Evolutionary conservation across 2,329 filamentous ascomycete species (phyloP).

Genomic region (Amesomyces nigricolor): DNA sequence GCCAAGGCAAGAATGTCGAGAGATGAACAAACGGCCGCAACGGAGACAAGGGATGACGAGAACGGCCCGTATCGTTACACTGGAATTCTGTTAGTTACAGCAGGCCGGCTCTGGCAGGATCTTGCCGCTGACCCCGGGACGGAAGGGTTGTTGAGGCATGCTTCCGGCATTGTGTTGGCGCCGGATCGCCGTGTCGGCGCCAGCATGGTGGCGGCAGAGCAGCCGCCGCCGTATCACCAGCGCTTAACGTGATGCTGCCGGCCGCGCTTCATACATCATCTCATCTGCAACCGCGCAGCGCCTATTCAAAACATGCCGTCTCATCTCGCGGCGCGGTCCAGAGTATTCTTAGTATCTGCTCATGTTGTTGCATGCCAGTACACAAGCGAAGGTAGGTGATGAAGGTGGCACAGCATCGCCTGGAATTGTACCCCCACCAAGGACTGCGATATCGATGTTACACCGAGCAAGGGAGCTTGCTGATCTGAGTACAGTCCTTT

Average conservation of each 20-base stretch:
- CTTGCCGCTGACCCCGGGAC: too few relatives aligned
- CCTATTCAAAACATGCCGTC: slow-evolving; percentile 4
- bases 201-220: not conserved
- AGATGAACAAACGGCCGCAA: not conserved
- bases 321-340: not conserved
- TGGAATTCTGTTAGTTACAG: too few relatives aligned
- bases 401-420: slow-evolving; percentile 19
- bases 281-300: slow-evolving; percentile 7
- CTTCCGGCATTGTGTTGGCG: not conserved
- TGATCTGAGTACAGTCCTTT: too few relatives aligned
- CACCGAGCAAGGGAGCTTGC: too few relatives aligned
- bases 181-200: not conserved
- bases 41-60: too few relatives aligned
- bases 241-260: slow-evolving; percentile 6
- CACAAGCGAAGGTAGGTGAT: slow-evolving; percentile 11
- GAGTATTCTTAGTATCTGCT: slow-evolving; percentile 10
- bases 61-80: too few relatives aligned
- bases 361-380: slow-evolving; percentile 3
- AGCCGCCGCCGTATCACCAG: slow-evolving; percentile 12
- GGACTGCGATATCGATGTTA: too few relatives aligned
- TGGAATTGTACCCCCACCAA: not conserved
- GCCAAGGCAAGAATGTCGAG: not conserved
- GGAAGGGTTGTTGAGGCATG: too few relatives aligned
- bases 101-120: too few relatives aligned
- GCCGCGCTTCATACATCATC: not conserved